Conservation (phyloP, 2,329 filamentous ascomycete species). For the Exophiala phaeomuriformis region DNA sequence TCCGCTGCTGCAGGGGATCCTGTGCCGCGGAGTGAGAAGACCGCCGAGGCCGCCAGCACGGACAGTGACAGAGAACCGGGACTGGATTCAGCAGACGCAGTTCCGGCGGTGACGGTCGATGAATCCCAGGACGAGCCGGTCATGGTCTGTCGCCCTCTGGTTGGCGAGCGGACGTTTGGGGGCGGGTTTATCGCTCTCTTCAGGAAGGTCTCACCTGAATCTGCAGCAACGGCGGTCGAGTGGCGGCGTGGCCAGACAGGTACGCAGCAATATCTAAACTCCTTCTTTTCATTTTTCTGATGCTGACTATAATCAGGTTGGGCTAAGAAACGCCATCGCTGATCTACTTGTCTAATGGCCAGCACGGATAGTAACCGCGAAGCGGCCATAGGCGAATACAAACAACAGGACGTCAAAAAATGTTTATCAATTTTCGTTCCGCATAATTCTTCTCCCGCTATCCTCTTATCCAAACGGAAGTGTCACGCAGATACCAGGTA, state of each 20-base stretch:
- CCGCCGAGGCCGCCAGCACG: not conserved
- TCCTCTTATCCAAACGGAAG: too few species aligned
- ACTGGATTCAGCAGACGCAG: not conserved
- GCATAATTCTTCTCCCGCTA: too few species aligned
- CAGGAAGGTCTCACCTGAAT: constrained; percentile 31
- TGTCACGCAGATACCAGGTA: too few species aligned
- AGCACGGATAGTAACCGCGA: too few species aligned
- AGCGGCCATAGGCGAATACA: too few species aligned
- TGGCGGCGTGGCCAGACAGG: constrained; percentile 17
- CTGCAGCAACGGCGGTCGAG: not conserved
- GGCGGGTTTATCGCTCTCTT: constrained; percentile 49
- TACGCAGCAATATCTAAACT: not conserved
- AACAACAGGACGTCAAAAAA: too few species aligned
- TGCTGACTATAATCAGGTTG: constrained; percentile 3
- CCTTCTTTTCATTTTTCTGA: too few species aligned
- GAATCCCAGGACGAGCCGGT: constrained; percentile 31
- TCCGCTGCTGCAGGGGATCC: not conserved
- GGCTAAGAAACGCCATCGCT: constrained; percentile 15
- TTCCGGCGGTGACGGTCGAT: not conserved
- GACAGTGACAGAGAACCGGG: not conserved
- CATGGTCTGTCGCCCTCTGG: constrained; percentile 48
- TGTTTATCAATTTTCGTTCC: too few species aligned
- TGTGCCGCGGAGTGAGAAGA: constrained; percentile 19
- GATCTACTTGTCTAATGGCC: not conserved
- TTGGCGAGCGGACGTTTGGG: constrained; percentile 41